phyloP scores from a whole-genome alignment of 73 alveolate species.

The Tetrahymena thermophila region DNA sequence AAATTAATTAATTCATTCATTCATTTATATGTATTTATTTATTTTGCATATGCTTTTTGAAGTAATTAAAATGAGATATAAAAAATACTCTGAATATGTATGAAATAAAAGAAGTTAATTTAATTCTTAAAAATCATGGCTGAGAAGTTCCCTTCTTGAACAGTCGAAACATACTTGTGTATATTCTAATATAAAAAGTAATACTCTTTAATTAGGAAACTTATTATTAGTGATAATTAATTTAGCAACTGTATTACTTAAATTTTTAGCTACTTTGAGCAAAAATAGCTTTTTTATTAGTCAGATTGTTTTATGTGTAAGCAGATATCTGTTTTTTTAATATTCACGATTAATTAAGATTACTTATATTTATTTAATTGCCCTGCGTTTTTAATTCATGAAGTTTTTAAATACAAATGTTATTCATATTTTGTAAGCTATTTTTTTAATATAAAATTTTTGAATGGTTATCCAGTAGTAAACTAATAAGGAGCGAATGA shows the following conservation, averaged over 20 bases:
- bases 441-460: too few species aligned
- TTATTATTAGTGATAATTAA: background rate
- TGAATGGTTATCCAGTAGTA: background rate
- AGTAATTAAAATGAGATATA: too few species aligned
- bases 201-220: background rate
- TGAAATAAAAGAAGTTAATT: too few species aligned
- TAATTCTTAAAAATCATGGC: too few species aligned
- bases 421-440: background rate
- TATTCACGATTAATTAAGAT: background rate
- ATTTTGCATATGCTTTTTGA: too few species aligned
- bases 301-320: background rate
- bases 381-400: background rate
- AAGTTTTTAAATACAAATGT: too few species aligned
- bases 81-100: too few species aligned
- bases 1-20: too few species aligned
- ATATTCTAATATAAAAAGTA: too few species aligned
- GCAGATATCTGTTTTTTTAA: background rate
- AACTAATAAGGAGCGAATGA: background rate
- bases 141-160: too few species aligned
- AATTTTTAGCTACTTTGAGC: background rate
- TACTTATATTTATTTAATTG: background rate
- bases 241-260: background rate
- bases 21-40: too few species aligned
- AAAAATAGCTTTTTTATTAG: background rate
- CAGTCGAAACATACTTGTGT: too few species aligned